phyloP scores from a whole-genome alignment of 441 rosid species.

The Pelargonium australe region DNA sequence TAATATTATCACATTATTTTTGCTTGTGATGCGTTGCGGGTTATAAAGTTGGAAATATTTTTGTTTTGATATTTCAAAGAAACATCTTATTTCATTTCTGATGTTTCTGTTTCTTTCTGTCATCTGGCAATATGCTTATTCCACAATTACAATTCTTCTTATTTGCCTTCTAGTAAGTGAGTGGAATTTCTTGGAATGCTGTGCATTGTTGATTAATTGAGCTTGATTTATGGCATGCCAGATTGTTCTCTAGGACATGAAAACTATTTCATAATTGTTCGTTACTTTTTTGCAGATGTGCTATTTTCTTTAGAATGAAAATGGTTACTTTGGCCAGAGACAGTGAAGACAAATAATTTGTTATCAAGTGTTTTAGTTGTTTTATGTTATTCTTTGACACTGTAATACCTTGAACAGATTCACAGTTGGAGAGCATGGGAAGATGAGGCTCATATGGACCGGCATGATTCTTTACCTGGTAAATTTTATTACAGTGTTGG shows the following conservation, averaged over 20 bases:
- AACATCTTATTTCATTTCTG: background rate
- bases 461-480: constrained; percentile 54
- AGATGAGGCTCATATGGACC: constrained; percentile 64
- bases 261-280: background rate
- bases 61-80: background rate
- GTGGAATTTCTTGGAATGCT: background rate
- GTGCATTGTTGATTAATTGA: background rate
- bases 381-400: constrained; percentile 15
- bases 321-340: background rate
- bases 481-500: constrained; percentile 13
- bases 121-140: background rate
- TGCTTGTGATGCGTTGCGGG: background rate
- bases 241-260: background rate
- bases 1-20: background rate
- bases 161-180: background rate
- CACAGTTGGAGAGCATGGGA: constrained; percentile 92
- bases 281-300: constrained; percentile 1
- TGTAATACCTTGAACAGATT: constrained; percentile 41
- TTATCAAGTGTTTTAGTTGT: background rate
- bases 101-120: background rate
- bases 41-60: background rate
- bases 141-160: background rate
- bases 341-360: background rate
- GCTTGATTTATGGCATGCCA: background rate
- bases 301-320: background rate